phyloP scores from a whole-genome alignment of 2,329 filamentous ascomycete genomes.

The Coniochaeta pulveracea region DNA sequence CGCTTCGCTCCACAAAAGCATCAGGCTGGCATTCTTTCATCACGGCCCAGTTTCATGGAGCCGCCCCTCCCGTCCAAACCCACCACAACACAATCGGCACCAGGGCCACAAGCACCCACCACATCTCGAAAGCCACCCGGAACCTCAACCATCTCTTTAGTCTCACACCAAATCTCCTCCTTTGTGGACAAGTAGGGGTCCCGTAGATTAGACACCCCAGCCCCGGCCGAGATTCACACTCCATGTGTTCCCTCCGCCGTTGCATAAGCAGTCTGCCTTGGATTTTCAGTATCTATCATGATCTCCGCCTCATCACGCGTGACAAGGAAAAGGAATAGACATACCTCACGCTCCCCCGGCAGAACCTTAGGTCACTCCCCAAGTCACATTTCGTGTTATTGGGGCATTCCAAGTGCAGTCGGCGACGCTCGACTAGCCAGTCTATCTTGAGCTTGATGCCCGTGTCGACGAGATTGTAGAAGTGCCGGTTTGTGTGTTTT shows the following conservation, averaged over 20 bases:
- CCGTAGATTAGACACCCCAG: slow-evolving; percentile 44
- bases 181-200: slow-evolving; percentile 34
- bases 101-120: slow-evolving; percentile 34
- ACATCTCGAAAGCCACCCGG: slow-evolving; percentile 32
- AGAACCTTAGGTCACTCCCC: slow-evolving; percentile 48
- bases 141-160: slow-evolving; percentile 31
- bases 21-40: too few species aligned
- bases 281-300: too few species aligned
- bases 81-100: slow-evolving; percentile 27
- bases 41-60: too few species aligned
- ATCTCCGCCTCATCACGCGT: neutral
- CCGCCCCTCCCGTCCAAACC: slow-evolving; percentile 24
- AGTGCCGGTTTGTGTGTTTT: slow-evolving; percentile 54
- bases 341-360: slow-evolving; percentile 46
- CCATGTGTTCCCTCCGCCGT: slow-evolving; percentile 45
- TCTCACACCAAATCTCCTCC: slow-evolving; percentile 30
- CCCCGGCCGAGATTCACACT: slow-evolving; percentile 46
- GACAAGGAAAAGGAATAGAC: slow-evolving; percentile 10
- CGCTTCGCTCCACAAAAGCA: too few species aligned
- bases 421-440: slow-evolving; percentile 56
- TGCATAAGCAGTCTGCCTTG: slow-evolving; percentile 47
- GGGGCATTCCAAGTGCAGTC: slow-evolving; percentile 54
- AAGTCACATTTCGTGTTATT: slow-evolving; percentile 45
- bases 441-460: slow-evolving; percentile 54
- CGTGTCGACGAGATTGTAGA: slow-evolving; percentile 54